Conservation (phyloP, 768 basidiomycete genomes). For the Mycena albidolilacea region DNA sequence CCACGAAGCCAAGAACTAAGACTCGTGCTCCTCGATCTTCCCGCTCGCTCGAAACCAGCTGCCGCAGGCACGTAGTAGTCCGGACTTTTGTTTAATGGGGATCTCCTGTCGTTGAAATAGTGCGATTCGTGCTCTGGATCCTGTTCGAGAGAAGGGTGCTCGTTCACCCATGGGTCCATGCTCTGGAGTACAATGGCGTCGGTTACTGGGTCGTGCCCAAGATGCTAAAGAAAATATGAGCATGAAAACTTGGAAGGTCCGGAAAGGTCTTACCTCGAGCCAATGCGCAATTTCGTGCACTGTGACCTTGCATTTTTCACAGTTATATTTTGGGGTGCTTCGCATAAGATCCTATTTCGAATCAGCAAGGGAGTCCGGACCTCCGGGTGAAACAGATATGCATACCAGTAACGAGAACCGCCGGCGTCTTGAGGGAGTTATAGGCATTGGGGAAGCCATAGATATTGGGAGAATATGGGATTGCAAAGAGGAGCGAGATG, state of each 20-base stretch:
- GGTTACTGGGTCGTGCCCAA: constrained; percentile 32
- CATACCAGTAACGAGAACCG: constrained; percentile 30
- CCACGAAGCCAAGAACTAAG: not conserved
- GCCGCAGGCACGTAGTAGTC: not conserved
- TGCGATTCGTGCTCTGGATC: constrained; percentile 27
- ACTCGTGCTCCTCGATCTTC: constrained; percentile 16
- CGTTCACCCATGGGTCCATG: constrained; percentile 35
- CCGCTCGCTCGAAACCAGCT: not conserved
- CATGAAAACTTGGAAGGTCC: not conserved
- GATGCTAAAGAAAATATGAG: constrained; percentile 16
- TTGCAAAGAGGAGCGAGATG: not conserved
- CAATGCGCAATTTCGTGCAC: constrained; percentile 30
- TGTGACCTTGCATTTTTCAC: constrained; percentile 26
- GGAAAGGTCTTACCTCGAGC: constrained; percentile 16
- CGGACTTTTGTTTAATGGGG: not conserved
- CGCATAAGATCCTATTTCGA: constrained; percentile 17
- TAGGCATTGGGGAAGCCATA: not conserved
- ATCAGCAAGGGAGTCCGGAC: not conserved
- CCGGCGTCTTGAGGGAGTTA: constrained; percentile 4
- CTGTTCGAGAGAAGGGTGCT: constrained; percentile 17
- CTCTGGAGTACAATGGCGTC: constrained; percentile 27
- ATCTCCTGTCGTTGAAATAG: constrained; percentile 3
- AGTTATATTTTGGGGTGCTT: constrained; percentile 31
- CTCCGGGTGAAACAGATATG: not conserved
- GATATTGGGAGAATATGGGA: not conserved